These are phyloP conservation scores for Mucor plumbeus DNA, from an alignment of 371 early-diverging fungal genomes.

Conservation along the genomic window DNA sequence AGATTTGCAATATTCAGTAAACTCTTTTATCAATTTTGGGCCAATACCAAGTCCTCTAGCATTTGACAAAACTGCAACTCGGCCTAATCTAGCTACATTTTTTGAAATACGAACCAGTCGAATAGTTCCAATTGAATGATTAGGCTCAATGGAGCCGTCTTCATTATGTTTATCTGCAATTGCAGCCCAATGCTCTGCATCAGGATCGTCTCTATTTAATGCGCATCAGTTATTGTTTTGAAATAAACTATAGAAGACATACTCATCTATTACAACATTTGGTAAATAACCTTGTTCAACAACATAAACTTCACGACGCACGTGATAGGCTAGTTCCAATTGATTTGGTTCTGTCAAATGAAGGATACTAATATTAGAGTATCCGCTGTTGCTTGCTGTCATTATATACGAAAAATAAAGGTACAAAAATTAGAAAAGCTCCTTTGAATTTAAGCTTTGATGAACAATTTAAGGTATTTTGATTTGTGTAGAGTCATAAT, in stretches of 20 bases:
- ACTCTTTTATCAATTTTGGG: constrained; percentile 27
- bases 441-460: background rate
- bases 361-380: background rate
- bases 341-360: background rate
- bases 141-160: constrained; percentile 9
- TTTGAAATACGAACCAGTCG: constrained; percentile 28
- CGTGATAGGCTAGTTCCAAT: constrained; percentile 3
- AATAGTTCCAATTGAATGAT: constrained; percentile 40
- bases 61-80: constrained; percentile 44
- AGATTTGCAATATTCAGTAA: constrained; percentile 25
- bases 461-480: background rate
- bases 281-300: constrained; percentile 41
- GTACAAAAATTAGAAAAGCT: background rate
- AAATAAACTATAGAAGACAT: background rate
- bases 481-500: background rate
- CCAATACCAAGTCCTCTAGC: constrained; percentile 43
- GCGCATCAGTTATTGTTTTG: background rate
- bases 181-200: constrained; percentile 33
- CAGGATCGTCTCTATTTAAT: background rate
- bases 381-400: background rate
- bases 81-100: constrained; percentile 39
- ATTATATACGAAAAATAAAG: background rate
- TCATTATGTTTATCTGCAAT: constrained; percentile 22
- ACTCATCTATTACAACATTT: constrained; percentile 44
- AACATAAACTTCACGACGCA: constrained; percentile 32